These are phyloP conservation scores for Pterocarpus santalinus DNA, from an alignment of 306 rosid genomes.

Conservation along the genomic window DNA sequence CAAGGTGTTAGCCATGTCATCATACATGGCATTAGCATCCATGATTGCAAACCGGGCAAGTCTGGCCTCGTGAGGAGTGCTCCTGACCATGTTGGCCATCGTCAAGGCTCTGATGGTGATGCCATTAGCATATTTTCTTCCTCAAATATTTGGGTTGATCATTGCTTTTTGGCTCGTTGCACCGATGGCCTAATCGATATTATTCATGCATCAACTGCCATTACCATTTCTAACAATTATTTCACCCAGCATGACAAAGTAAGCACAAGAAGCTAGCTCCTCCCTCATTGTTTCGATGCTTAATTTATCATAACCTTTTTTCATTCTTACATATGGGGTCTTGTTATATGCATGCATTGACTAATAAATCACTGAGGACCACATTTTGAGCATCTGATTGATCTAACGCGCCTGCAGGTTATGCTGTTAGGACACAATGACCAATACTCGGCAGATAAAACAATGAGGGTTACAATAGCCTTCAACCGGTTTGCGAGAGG, in stretches of 20 bases:
- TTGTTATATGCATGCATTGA: neutral
- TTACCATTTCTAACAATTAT: conserved; percentile 78
- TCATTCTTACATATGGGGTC: neutral
- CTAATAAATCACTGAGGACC: neutral
- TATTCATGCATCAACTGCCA: conserved; percentile 74
- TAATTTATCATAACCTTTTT: too few relatives aligned
- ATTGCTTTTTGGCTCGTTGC: conserved; percentile 66
- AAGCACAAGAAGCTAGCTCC: conserved; percentile 9
- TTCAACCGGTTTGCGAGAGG: conserved; percentile 56
- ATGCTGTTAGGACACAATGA: conserved; percentile 90
- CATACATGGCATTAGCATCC: conserved; percentile 84
- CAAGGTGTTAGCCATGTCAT: conserved; percentile 82
- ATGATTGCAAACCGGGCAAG: conserved; percentile 78
- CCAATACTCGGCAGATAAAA: conserved; percentile 58
- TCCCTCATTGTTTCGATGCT: neutral
- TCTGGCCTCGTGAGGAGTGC: conserved; percentile 67
- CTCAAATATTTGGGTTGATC: conserved; percentile 82
- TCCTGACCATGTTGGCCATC: conserved; percentile 67
- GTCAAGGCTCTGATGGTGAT: conserved; percentile 82
- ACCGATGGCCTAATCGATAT: conserved; percentile 76
- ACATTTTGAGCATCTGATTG: neutral
- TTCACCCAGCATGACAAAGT: conserved; percentile 88
- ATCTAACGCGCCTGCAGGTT: conserved; percentile 60
- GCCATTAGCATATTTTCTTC: conserved; percentile 67
- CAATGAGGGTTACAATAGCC: conserved; percentile 60